Base-by-base conservation (phyloP, 2,329 filamentous ascomycete species). In the Sphaerulina vaccinii region DNA sequence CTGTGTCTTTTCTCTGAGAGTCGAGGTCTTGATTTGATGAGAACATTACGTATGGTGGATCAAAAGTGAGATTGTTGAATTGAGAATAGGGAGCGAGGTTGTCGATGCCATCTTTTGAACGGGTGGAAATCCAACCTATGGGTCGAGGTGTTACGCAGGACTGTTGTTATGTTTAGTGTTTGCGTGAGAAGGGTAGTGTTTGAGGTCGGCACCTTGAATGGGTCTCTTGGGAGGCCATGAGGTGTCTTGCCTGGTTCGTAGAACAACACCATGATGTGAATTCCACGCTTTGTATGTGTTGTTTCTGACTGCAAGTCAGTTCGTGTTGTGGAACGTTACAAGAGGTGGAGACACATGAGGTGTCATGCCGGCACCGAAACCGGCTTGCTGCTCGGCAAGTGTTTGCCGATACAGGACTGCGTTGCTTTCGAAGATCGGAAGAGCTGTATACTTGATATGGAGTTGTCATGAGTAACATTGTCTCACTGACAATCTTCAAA, bases 1-100 rank as follows among this genome's bases (percentile, higher is more conserved):
- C 79, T 0, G 76, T 82, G 66, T 84, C 80, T 63, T 84, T 84
- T 51, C 77, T 75, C 0, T 59, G 45, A 2, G 62, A 63, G 7
- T 66, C 56, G 0, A 73, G 67, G 0, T 76, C 80, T 63, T 83
- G 78, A 66, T 84, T 84, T 2, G 78, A 75, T 27, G 71, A 72
- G 73, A 85, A 84, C 76, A 84, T 81, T 22, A 84, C 76, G 61
- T 82, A 82, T 0, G 81, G 81, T 0, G 81, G 81, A 62, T 83
- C 79, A 67, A 82, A 84, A 24, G 79, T 82, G 0, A 84, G 73
- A 57, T 84, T 84, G 66, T 79, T 82, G 73, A 84, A 84, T 66
- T 84, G 81, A 0, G 71, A 77, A 68, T 80, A 84, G 8, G 81
- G 81, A 0, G 81, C 81, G 2, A 84, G 74, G 58, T 84, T 84